Conservation (phyloP, 495 filamentous ascomycete species). For the Aspergillus haitiensis region DNA sequence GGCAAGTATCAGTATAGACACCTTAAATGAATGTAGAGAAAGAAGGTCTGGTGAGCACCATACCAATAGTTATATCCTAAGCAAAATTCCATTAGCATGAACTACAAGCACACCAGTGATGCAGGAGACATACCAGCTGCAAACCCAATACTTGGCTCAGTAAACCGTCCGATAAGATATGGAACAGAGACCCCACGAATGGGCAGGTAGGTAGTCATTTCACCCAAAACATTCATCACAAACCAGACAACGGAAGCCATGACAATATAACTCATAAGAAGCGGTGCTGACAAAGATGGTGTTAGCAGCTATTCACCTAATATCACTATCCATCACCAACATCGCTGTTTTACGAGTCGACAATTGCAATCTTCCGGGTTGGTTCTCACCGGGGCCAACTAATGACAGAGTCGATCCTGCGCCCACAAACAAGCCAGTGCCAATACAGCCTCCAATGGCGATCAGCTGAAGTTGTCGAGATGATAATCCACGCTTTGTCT, state of each 20-base stretch:
- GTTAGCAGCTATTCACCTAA: slow-evolving; percentile 26
- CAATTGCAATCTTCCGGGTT: not conserved
- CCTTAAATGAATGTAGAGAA: not conserved
- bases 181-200: slow-evolving; percentile 70
- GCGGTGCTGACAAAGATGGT: slow-evolving; percentile 53
- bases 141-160: slow-evolving; percentile 69
- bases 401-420: slow-evolving; percentile 62
- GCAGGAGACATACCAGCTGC: slow-evolving; percentile 55
- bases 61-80: slow-evolving; percentile 57
- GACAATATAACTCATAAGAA: slow-evolving; percentile 63
- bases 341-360: not conserved
- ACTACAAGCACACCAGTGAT: not conserved
- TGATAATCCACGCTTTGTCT: slow-evolving; percentile 33
- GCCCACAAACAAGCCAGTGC: slow-evolving; percentile 74
- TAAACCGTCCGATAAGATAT: slow-evolving; percentile 68
- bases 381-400: slow-evolving; percentile 58
- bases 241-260: slow-evolving; percentile 56
- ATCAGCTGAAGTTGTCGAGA: slow-evolving; percentile 65
- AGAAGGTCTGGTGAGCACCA: slow-evolving; percentile 2
- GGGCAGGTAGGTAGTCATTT: slow-evolving; percentile 75
- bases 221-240: slow-evolving; percentile 56
- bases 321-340: too few species aligned
- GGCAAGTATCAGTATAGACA: too few species aligned
- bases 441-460: slow-evolving; percentile 71
- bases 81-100: slow-evolving; percentile 32